Evolutionary conservation across 73 alveolate genomes (phyloP), one percentile per base, ranked within the genome.

Genomic region (Paramecium octaurelia): DNA sequence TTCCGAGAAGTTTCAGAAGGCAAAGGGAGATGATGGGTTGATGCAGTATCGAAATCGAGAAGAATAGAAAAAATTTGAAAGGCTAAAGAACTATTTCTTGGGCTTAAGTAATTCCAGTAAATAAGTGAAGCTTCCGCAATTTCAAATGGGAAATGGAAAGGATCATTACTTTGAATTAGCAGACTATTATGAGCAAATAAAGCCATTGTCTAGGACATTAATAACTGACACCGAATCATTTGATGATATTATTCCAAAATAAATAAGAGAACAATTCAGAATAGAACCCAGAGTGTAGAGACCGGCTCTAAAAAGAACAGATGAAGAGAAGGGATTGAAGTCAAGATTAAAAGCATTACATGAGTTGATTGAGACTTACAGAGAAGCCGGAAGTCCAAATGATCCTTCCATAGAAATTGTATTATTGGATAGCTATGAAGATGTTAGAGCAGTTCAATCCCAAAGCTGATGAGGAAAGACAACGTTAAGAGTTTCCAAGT

Each of bases 91-190:
- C 10, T 80, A 44, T 48, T 73, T 40, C 31, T 11, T 73, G 12
- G 87, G 59, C 12, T 36, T 73, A 38, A 73, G 60, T 11, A 31
- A 73, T 20, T 73, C 87, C 24, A 73, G 87, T 64, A 64, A 73
- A 38, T 35, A 73, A 35, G 64, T 73, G 35, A 21, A 73, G 27
- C 59, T 73, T 27, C 68, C 87, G 6, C 9, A 40, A 36, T 73
- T 29, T 38, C 40, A 73, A 43, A 73, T 73, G 87, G 59, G 59
- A 16, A 40, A 36, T 34, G 59, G 59, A 35, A 73, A 36, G 9
- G 57, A 73, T 20, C 57, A 36, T 34, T 73, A 73, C 11, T 73
- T 36, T 73, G 87, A 73, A 73, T 73, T 73, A 38, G 87, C 87
- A 73, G 87, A 73, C 18, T 73, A 73, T 38, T 73, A 36, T 12